A percentile compares a stretch with the other conserved stretches of the same genome.
Conservation (phyloP, 257 asterid species). For the Nicotiana noctiflora region DNA sequence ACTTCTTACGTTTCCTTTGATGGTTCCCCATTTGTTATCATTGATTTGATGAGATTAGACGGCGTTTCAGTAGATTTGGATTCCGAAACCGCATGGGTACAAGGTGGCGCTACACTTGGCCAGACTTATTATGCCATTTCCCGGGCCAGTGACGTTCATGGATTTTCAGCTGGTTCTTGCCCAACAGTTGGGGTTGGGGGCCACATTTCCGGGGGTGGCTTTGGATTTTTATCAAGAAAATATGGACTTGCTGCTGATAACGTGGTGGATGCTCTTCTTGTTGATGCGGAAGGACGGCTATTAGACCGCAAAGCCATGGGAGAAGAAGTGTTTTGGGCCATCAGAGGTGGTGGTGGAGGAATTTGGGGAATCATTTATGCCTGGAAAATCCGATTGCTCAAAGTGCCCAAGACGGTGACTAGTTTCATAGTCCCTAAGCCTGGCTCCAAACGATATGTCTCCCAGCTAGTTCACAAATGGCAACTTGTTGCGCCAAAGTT, state of each 20-base stretch:
- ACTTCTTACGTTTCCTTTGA: slow-evolving; percentile 39
- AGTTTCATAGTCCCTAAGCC: slow-evolving; percentile 38
- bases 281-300: slow-evolving; percentile 46
- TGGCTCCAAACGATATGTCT: slow-evolving; percentile 23
- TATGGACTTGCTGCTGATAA: slow-evolving; percentile 79
- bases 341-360: slow-evolving; percentile 87
- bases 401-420: slow-evolving; percentile 37
- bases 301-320: slow-evolving; percentile 62
- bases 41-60: slow-evolving; percentile 52
- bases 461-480: slow-evolving; percentile 45
- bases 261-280: slow-evolving; percentile 55
- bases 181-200: slow-evolving; percentile 81
- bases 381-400: slow-evolving; percentile 47
- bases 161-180: slow-evolving; percentile 68
- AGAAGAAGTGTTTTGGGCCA: slow-evolving; percentile 82
- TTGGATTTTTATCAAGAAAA: slow-evolving; percentile 55
- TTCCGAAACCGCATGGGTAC: slow-evolving; percentile 45
- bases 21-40: slow-evolving; percentile 44
- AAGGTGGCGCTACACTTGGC: slow-evolving; percentile 70
- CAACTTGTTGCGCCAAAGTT: slow-evolving; percentile 48
- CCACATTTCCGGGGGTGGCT: slow-evolving; percentile 70
- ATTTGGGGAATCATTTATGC: slow-evolving; percentile 57
- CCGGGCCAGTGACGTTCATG: slow-evolving; percentile 26
- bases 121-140: slow-evolving; percentile 53
- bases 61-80: slow-evolving; percentile 36